Base-by-base conservation (phyloP, 2,329 filamentous ascomycete genomes). In the Xylariomycetidae sp. region DNA sequence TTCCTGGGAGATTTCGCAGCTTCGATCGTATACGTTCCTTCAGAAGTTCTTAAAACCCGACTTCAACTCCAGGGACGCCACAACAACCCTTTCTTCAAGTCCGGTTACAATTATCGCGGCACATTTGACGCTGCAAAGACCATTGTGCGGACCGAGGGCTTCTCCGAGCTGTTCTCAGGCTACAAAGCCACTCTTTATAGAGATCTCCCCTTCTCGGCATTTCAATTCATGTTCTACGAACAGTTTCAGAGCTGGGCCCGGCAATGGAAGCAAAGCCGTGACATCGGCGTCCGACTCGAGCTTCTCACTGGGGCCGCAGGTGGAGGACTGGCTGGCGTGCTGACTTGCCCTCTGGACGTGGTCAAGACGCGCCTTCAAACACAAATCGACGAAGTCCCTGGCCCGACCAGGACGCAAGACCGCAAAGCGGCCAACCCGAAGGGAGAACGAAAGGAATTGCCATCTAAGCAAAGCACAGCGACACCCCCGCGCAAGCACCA, bases 211-310 rank as follows among this genome's bases (percentile, higher is more conserved):
- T 98, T 95, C 56, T 96, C 90, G 0, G 92, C 92, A 1, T 65
- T 98, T 9, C 92, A 98, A 55, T 96, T 98, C 61, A 90, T 93
- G 52, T 95, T 98, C 57, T 98, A 95, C 67, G 92, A 98, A 60
- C 86, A 96, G 59, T 89, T 89, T 56, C 85, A 89, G 51, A 77
- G 72, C 28, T 76, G 86, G 71, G 89, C 92, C 1, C 83, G 83
- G 52, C 60, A 77, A 33, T 93, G 83, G 71, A 80, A 84, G 53
- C 77, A 82, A 20, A 83, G 80, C 42, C 76, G 82, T 37, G 86
- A 95, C 38, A 93, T 98, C 33, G 92, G 92, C 1, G 63, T 93
- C 20, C 72, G 79, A 1, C 60, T 96, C 23, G 92, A 98, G 57
- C 82, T 96, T 16, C 60, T 93, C 10, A 98, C 92, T 0, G 92